phyloP scores from a whole-genome alignment of 2,329 filamentous ascomycete genomes.

The Aspergillus sp. region DNA sequence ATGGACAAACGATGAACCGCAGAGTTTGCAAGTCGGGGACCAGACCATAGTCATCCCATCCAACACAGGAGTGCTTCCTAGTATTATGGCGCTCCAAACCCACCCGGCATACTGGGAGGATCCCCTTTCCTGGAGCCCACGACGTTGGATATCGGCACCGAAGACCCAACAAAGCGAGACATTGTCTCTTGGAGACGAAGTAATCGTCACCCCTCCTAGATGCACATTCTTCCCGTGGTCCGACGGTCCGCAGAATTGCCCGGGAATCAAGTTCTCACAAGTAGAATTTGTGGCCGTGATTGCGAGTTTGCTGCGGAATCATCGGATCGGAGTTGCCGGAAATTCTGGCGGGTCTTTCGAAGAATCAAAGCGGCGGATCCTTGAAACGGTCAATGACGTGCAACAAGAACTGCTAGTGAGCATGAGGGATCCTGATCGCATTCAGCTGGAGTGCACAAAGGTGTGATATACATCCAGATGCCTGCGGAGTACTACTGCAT shows the following conservation, averaged over 20 bases:
- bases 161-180: too few relatives aligned
- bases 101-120: constrained; percentile 3
- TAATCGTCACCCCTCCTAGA: neutral
- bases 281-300: constrained; percentile 8
- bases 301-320: neutral
- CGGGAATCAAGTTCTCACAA: constrained; percentile 2
- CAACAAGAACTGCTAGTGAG: constrained; percentile 1
- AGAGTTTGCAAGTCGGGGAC: neutral
- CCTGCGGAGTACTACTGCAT: too few relatives aligned
- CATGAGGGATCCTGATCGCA: constrained; percentile 3
- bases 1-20: constrained; percentile 1
- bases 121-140: constrained; percentile 1
- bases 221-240: constrained; percentile 7
- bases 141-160: neutral
- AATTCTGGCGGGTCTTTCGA: neutral
- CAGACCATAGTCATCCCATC: neutral
- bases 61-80: neutral
- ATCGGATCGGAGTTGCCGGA: neutral
- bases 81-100: constrained; percentile 2
- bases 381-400: constrained; percentile 1
- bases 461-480: neutral
- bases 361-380: neutral
- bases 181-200: neutral
- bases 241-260: constrained; percentile 5
- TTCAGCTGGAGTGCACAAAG: neutral